Base-by-base conservation (phyloP, 148 eudicot species). In the Rhododendron mucronatum region DNA sequence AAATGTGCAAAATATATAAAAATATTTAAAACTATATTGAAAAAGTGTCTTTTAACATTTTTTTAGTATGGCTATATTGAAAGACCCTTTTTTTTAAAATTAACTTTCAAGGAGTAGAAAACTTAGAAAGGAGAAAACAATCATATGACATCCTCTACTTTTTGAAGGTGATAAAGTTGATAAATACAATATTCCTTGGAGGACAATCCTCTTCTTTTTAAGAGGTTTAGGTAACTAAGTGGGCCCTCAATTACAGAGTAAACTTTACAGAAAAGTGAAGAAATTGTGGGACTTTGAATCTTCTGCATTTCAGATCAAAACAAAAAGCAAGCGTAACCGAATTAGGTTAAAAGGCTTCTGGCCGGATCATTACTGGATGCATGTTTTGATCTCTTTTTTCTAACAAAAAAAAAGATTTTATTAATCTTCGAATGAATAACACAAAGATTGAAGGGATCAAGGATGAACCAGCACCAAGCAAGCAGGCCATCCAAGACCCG, bases 281-380 rank as follows among this genome's bases (percentile, higher is more conserved):
- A 14, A 33, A 1, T 3, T 48, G 41, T 20, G 14, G 41, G 80
- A 81, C 21, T 86, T 86, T 50, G 84, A 81, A 86, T 86, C 87
- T 86, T 81, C 53, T 37, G 75, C 59, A 37, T 30, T 67, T 9
- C 57, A 51, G 80, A 71, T 6, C 44, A 39, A 71, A 73, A 71
- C 88, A 81, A 51, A 51, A 86, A 30, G 84, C 84, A 69, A 67
- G 50, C 28, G 51, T 80, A n/a, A 28, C n/a, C 61, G 48, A 61
- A 81, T 79, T 82, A 82, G 88, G 84, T 82, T 51, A 82, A 86
- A 86, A 86, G 88, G 47, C 57, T 71, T 26, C 55, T 71, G 6
- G 41, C 55, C 51, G 6, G 41, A 33, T 71, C 73, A 35, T 3
- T 18, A 86, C 26, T 81, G 59, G 44, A 44, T 59, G 33, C 37